Evolutionary conservation across 2,329 filamentous ascomycete species (phyloP), one percentile per base, ranked within the genome.

Genomic region (Coniochaeta sp.): DNA sequence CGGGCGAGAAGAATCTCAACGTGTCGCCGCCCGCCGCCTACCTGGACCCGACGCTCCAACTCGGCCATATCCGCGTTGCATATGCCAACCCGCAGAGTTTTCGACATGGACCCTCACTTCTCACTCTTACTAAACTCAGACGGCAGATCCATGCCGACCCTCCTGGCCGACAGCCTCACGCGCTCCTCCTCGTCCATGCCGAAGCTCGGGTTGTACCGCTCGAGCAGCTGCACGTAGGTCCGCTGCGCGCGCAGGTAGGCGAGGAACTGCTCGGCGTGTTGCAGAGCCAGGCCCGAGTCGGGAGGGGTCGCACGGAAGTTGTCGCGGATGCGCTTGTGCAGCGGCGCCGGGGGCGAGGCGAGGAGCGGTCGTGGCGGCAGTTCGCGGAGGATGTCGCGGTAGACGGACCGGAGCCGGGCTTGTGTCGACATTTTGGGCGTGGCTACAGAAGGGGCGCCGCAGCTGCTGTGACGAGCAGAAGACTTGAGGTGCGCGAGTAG

Each of bases 131-230:
- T 17, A 58, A 74, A 87, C 74, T 90, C 86, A 34, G 83, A 73
- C 0, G 93, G 93, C 74, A 98, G 72, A 74, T 97, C 83, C 89
- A 97, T 91, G 19, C 93, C 95, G 44, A 98, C 92, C 71, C 90
- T 85, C 74, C 91, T 80, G 9, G 95, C 95, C 59, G 90, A 89
- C 77, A 97, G 77, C 61, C 91, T 79, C 47, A 97, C 87, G 62
- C 90, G 82, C 78, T 98, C 93, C 75, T 96, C 87, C 71, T 87
- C 88, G 65, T 89, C 86, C 88, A 96, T 90, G 65, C 85, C 84
- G 86, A 96, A 91, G 19, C 93, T 92, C 0, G 92, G 92, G 73
- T 98, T 98, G 76, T 99, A 98, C 67, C 93, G 83, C 75, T 97
- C 93, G 40, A 98, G 73, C 50, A 98, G 77, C 17, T 85, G 88